phyloP scores from a whole-genome alignment of 2,329 filamentous ascomycete species.

The Colletotrichum somersetense region DNA sequence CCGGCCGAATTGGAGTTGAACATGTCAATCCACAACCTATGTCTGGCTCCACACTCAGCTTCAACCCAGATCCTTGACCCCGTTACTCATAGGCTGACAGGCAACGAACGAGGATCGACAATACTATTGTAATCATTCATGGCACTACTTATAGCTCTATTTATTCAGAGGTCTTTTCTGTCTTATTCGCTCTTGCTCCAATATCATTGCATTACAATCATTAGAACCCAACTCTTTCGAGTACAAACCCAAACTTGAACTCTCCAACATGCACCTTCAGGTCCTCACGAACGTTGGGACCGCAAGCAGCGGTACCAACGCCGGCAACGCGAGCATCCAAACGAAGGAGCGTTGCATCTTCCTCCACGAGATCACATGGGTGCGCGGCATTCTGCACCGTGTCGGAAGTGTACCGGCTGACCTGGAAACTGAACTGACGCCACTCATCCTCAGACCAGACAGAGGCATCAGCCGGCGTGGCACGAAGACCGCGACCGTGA shows the following conservation, averaged over 20 bases:
- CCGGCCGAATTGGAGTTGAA: constrained; percentile 4
- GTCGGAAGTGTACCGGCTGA: constrained; percentile 63
- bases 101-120: not conserved
- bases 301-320: constrained; percentile 63
- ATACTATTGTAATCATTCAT: not conserved
- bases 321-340: constrained; percentile 62
- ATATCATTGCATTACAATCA: not conserved
- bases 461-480: constrained; percentile 45
- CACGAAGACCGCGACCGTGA: constrained; percentile 49
- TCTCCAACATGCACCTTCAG: constrained; percentile 57
- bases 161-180: not conserved
- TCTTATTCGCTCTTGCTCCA: not conserved
- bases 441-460: constrained; percentile 52
- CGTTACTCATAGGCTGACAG: not conserved
- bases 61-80: not conserved
- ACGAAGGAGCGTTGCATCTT: constrained; percentile 59
- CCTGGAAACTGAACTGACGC: constrained; percentile 66
- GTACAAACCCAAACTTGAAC: constrained; percentile 56
- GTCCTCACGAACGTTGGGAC: constrained; percentile 61
- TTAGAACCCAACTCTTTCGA: constrained; percentile 50
- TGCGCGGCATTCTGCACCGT: constrained; percentile 71
- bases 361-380: constrained; percentile 70
- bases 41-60: fast-evolving
- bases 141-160: not conserved
- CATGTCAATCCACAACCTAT: fast-evolving